Evolutionary conservation across 495 filamentous ascomycete species (phyloP).

Genomic region (Aspergillus diversus): DNA sequence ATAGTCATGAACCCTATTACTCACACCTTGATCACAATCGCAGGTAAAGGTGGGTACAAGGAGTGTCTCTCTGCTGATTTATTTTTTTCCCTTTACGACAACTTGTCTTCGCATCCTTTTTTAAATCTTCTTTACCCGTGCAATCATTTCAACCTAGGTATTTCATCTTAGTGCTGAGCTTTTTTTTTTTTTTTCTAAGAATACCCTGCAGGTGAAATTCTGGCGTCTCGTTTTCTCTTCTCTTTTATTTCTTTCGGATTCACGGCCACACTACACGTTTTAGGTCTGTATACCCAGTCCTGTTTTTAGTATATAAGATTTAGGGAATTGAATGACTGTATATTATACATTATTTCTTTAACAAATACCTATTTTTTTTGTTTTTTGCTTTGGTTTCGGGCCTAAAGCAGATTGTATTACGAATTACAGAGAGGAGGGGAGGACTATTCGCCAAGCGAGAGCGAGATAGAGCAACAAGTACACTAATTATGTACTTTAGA

Average conservation of each 20-base stretch:
- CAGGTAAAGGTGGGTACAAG: conserved; percentile 30
- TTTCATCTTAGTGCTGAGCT: too few relatives aligned
- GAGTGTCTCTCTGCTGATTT: conserved; percentile 17
- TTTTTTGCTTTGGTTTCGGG: not conserved
- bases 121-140: not conserved
- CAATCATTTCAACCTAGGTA: not conserved
- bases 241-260: not conserved
- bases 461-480: too few relatives aligned
- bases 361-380: conserved; percentile 12
- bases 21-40: conserved; percentile 32
- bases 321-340: conserved; percentile 5
- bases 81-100: conserved; percentile 7
- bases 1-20: conserved; percentile 38
- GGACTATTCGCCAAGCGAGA: too few relatives aligned
- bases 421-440: too few relatives aligned
- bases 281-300: conserved; percentile 5
- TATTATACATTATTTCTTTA: conserved; percentile 20
- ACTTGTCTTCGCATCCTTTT: not conserved
- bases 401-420: not conserved
- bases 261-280: conserved; percentile 1
- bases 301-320: conserved; percentile 4
- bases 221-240: conserved; percentile 11
- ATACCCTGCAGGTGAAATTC: conserved; percentile 16
- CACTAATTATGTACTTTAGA: too few relatives aligned
- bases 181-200: conserved; percentile 1